These are phyloP conservation scores for Chalciporus piperatus DNA, from an alignment of 768 basidiomycete species.

Conservation along the genomic window DNA sequence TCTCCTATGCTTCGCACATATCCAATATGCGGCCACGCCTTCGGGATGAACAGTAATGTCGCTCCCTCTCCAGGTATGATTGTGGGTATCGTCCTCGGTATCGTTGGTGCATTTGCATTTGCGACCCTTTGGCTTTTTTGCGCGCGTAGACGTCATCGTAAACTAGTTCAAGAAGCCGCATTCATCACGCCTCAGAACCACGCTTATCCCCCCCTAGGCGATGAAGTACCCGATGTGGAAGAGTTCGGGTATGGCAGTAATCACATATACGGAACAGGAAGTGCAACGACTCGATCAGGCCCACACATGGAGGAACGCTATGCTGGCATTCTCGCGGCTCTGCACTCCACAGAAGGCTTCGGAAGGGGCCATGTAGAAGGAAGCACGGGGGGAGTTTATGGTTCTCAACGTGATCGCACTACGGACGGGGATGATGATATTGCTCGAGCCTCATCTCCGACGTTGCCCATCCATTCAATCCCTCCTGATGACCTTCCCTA, in stretches of 20 bases:
- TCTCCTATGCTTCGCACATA: slow-evolving; percentile 2
- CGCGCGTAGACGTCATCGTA: slow-evolving; percentile 30
- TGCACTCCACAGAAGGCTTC: slow-evolving; percentile 13
- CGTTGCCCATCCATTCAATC: slow-evolving; percentile 17
- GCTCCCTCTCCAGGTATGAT: slow-evolving; percentile 24
- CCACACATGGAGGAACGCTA: slow-evolving; percentile 26
- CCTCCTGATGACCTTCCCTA: slow-evolving; percentile 15
- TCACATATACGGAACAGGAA: background rate
- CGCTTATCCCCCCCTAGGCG: slow-evolving; percentile 18
- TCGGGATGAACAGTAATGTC: slow-evolving; percentile 3
- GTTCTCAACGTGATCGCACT: slow-evolving; percentile 15
- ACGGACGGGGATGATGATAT: slow-evolving; percentile 10
- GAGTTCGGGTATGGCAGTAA: slow-evolving; percentile 8
- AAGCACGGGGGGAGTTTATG: slow-evolving; percentile 29
- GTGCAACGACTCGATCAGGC: background rate
- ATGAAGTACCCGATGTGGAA: slow-evolving; percentile 18
- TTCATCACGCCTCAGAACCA: slow-evolving; percentile 8
- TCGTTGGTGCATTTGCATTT: slow-evolving; percentile 26
- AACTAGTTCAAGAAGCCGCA: slow-evolving; percentile 18
- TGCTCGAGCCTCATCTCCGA: slow-evolving; percentile 22
- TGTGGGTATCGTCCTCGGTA: slow-evolving; percentile 23
- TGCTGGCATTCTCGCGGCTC: slow-evolving; percentile 24
- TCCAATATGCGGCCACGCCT: slow-evolving; percentile 4
- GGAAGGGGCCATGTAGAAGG: slow-evolving; percentile 19
- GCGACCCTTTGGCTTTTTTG: slow-evolving; percentile 30